Base-by-base conservation (phyloP, 2,329 filamentous ascomycete species). In the Cercospora sojina region DNA sequence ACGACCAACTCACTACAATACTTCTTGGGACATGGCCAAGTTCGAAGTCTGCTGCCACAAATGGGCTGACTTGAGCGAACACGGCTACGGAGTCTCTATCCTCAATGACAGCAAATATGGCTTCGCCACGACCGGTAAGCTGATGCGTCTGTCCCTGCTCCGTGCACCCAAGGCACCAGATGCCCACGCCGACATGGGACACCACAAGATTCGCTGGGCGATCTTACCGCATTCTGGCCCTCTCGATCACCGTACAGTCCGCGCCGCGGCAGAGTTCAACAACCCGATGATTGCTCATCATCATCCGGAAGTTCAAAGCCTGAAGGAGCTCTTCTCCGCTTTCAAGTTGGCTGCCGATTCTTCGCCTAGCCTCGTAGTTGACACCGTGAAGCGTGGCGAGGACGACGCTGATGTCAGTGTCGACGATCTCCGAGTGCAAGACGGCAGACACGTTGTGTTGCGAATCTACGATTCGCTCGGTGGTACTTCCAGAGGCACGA, bases 1-100 rank as follows among this genome's bases (percentile, higher is more conserved):
- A 72, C 87, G 95, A 31, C 94, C 95, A 2, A 99, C 95, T 0
- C 95, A 99, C 81, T 98, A 97, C 85, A 99, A 99, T 81, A 99
- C 95, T 3, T 90, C 87, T 72, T 97, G 93, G 93, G 93, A 97
- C 76, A 96, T 96, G 93, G 93, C 93, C 75, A 97, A 97, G 75
- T 97, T 97, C 74, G 93, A 97, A 81, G 93, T 97, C 60, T 97
- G 93, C 84, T 94, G 91, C 78, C 93, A 97, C 82, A 94, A 93
- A 77, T 97, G 92, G 83, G 93, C 93, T 10, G 93, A 97, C 78
- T 82, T 97, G 27, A 94, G 91, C 0, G 93, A 97, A 79, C 84
- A 91, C 74, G 90, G 89, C 62, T 97, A 96, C 74, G 93, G 93
- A 69, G 92, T 98, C 7, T 94, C 91, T 2, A 91, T 98, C 69